These are phyloP conservation scores for Rosa multiflora DNA, from an alignment of 306 rosid genomes.

Conservation along the genomic window DNA sequence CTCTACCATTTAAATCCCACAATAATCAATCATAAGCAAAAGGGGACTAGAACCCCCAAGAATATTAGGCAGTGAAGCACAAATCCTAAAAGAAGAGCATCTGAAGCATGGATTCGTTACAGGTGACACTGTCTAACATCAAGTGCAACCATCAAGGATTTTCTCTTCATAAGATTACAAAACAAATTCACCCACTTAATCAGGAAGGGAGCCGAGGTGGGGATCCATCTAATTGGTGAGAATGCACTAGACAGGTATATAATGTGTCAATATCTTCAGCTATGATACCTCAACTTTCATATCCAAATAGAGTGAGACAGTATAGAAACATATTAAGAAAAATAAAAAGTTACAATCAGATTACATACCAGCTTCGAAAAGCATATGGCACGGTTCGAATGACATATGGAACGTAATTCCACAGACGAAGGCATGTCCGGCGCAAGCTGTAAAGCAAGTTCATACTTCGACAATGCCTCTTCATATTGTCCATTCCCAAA, in stretches of 20 bases:
- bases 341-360: background rate
- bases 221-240: no score
- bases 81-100: background rate
- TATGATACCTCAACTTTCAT: background rate
- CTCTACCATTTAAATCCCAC: background rate
- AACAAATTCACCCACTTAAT: no score
- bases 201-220: no score
- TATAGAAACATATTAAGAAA: background rate
- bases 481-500: slow-evolving; percentile 66
- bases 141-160: background rate
- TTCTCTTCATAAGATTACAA: background rate
- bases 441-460: slow-evolving; percentile 59
- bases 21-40: background rate
- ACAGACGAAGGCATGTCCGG: slow-evolving; percentile 67
- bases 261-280: background rate
- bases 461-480: slow-evolving; percentile 72
- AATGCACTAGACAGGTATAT: no score
- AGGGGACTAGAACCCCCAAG: background rate
- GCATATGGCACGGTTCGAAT: slow-evolving; percentile 72
- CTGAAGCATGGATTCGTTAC: background rate
- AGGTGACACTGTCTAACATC: background rate
- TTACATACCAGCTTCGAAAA: slow-evolving; percentile 66
- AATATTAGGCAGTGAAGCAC: background rate
- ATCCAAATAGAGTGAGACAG: background rate
- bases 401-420: slow-evolving; percentile 74